A percentile compares a stretch with the other conserved stretches of the same genome.
Evolutionary conservation across 2,329 filamentous ascomycete species (phyloP).

Genomic region (Aspergillus viridinutans): DNA sequence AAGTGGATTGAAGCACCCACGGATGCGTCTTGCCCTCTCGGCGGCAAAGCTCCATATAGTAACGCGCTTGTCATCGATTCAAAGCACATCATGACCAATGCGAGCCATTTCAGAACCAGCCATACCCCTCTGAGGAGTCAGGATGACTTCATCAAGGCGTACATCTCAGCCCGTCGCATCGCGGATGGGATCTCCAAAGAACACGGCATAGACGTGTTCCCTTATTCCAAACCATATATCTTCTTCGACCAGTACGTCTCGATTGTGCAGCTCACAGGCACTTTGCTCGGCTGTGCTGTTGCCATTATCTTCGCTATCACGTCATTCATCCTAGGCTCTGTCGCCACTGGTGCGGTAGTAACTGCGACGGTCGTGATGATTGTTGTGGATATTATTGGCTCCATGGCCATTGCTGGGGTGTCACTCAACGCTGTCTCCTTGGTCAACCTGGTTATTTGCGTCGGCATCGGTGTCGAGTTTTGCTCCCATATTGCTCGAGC

Average conservation of each 20-base stretch:
- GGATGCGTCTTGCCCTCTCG: constrained; percentile 78
- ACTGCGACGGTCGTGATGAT: constrained; percentile 89
- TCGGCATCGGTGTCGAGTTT: constrained; percentile 95
- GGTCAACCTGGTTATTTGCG: constrained; percentile 94
- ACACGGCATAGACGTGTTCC: constrained; percentile 81
- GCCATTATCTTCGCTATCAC: constrained; percentile 81
- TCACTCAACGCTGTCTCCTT: constrained; percentile 92
- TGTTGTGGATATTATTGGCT: constrained; percentile 86
- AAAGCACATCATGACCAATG: constrained; percentile 62
- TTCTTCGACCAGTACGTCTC: constrained; percentile 96
- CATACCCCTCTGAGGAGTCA: constrained; percentile 86
- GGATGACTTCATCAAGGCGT: constrained; percentile 86
- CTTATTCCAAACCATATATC: constrained; percentile 96
- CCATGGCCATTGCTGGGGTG: constrained; percentile 85
- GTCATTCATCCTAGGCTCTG: constrained; percentile 74
- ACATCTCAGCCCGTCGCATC: constrained; percentile 84
- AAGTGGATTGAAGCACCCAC: constrained; percentile 80
- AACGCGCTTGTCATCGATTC: constrained; percentile 75
- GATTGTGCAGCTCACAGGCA: constrained; percentile 74
- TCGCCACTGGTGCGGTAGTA: constrained; percentile 76
- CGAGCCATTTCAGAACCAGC: constrained; percentile 86
- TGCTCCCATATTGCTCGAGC: constrained; percentile 94
- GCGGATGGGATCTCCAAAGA: constrained; percentile 66
- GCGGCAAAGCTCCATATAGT: constrained; percentile 81
- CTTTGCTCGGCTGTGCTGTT: constrained; percentile 76